A percentile compares a stretch with the other conserved stretches of the same genome.
Evolutionary conservation across 805 yeast genomes (phyloP).

Genomic region (Cyberlindnera mississippiensis): DNA sequence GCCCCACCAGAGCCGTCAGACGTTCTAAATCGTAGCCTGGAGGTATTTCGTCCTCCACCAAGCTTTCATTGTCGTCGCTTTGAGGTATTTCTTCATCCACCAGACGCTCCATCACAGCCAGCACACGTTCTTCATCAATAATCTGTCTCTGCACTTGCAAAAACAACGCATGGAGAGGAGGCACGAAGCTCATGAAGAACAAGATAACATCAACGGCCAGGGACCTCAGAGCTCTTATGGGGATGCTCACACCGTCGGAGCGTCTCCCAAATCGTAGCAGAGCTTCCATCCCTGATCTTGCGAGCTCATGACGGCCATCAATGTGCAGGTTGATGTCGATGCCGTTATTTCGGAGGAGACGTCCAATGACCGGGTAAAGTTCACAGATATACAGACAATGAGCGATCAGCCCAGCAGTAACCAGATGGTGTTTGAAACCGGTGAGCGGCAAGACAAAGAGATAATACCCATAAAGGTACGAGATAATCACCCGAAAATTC

Average conservation of each 20-base stretch:
- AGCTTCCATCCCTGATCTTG: neutral
- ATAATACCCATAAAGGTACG: neutral
- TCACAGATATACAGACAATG: neutral
- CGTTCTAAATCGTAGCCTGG: too few relatives aligned
- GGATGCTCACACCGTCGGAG: constrained; percentile 1
- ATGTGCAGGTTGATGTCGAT: neutral
- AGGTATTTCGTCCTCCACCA: too few relatives aligned
- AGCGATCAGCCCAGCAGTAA: neutral
- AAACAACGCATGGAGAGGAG: constrained; percentile 12
- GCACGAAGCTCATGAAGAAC: constrained; percentile 12
- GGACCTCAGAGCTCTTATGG: neutral
- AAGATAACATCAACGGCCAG: constrained; percentile 7
- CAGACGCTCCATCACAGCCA: too few relatives aligned
- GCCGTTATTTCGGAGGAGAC: neutral
- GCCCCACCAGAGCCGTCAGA: too few relatives aligned
- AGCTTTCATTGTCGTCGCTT: too few relatives aligned
- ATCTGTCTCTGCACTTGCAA: too few relatives aligned
- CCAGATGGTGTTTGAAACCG: neutral
- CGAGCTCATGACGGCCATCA: too few relatives aligned
- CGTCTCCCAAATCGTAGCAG: constrained; percentile 2
- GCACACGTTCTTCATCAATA: too few relatives aligned
- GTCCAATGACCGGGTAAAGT: neutral
- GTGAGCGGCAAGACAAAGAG: neutral
- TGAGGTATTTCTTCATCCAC: too few relatives aligned
- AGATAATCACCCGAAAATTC: neutral